A percentile compares a stretch with the other conserved stretches of the same genome.
Conservation (phyloP, 1,284 basidiomycete species). For the Irpex sp. region DNA sequence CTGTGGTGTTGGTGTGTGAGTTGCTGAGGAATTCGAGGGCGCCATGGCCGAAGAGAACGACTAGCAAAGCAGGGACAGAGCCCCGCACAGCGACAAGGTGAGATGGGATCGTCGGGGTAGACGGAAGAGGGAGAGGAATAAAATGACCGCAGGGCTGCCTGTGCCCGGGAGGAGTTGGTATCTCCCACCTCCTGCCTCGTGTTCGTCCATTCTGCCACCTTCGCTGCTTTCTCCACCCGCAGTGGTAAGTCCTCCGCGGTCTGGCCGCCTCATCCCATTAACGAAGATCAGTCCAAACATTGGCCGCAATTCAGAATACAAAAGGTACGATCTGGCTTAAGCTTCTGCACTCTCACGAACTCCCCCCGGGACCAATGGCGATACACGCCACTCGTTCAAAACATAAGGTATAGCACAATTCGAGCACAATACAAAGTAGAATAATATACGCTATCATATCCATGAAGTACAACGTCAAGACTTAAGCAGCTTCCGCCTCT, state of each 20-base stretch:
- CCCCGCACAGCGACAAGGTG: background rate
- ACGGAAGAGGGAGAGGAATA: background rate
- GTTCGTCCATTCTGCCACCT: background rate
- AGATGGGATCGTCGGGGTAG: background rate
- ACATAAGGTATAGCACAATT: background rate
- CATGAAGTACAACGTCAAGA: conserved; percentile 3
- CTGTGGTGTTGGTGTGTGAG: background rate
- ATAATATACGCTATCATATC: conserved; percentile 6
- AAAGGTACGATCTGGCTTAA: background rate
- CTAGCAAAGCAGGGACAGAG: background rate
- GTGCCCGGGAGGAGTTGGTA: background rate
- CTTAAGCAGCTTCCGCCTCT: conserved; percentile 31
- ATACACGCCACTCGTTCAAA: background rate
- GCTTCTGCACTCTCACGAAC: background rate
- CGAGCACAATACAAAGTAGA: conserved; percentile 1
- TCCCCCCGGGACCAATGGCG: background rate
- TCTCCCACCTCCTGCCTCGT: background rate
- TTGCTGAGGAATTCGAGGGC: background rate
- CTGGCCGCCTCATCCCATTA: background rate
- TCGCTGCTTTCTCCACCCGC: background rate
- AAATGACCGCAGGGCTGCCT: background rate
- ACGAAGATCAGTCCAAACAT: background rate
- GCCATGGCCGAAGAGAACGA: background rate
- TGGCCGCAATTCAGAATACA: background rate
- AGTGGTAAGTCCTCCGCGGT: background rate